Evolutionary conservation across 2,329 filamentous ascomycete species (phyloP).

Genomic region (Colletotrichum sp.): DNA sequence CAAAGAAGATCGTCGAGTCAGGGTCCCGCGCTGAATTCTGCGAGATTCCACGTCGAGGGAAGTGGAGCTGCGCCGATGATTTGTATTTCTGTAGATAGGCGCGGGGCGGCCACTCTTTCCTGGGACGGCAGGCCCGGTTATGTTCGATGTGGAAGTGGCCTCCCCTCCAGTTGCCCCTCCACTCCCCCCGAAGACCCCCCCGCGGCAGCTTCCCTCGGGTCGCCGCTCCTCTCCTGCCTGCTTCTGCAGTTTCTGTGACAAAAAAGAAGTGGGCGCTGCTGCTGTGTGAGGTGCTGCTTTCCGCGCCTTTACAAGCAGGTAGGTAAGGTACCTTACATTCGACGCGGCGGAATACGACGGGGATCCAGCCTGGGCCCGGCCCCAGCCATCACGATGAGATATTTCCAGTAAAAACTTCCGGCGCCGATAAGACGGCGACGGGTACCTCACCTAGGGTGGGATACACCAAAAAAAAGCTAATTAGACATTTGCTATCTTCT

Average conservation of each 20-base stretch:
- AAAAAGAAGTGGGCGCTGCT: background rate
- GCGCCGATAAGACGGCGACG: background rate
- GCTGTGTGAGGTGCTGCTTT: background rate
- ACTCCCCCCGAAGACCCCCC: background rate
- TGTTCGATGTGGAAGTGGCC: background rate
- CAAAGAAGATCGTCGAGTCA: slow-evolving; percentile 7
- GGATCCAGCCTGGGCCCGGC: background rate
- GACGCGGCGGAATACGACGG: background rate
- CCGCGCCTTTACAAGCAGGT: background rate
- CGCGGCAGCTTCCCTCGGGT: background rate
- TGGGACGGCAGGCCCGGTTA: background rate
- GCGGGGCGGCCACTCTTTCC: slow-evolving; percentile 11
- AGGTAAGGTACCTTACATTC: background rate
- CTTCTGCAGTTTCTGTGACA: background rate
- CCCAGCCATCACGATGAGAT: background rate
- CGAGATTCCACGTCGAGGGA: slow-evolving; percentile 19
- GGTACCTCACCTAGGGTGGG: background rate
- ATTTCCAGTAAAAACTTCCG: slow-evolving; percentile 2
- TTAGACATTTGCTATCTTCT: background rate
- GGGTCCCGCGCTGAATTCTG: slow-evolving; percentile 17
- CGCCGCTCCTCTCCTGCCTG: background rate
- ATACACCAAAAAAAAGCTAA: background rate
- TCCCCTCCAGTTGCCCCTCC: background rate
- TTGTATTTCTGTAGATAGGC: slow-evolving; percentile 16
- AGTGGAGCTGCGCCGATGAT: slow-evolving; percentile 18